Base-by-base conservation (phyloP, 305 asterid species). In the Fraxinus nigra region DNA sequence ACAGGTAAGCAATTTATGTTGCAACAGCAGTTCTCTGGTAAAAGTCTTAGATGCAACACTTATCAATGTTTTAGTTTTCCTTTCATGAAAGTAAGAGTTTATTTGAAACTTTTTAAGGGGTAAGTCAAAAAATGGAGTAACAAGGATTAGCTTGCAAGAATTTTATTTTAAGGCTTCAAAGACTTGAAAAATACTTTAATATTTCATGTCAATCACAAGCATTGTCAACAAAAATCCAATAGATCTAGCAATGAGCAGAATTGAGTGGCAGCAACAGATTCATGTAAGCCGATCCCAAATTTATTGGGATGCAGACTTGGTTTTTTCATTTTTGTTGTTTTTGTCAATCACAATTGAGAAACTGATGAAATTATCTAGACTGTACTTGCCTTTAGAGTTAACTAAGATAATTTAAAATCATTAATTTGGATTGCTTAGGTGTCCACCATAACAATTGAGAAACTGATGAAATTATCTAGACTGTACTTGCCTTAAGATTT, bases 1-100 rank as follows among this genome's bases (percentile, higher is more conserved):
- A 56, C 97, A 92, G 97, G 98, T 90, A 92, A 83, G 88, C 51
- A 33, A 14, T 46, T 61, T 81, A 20, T 40, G 69, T 69, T 56
- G 46, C 78, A 75, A 48, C 59, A 67, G 20, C 28, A 67, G 20
- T 59, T 32, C 74, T 80, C 72, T 76, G 61, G 43, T 75, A 56
- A 38, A 78, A 56, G 79, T 79, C 33, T 16, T 65, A 80, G 51
- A 81, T 80, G 38, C 61, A 13, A 28, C 24, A 18, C 59, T 22
- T 72, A 18, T 33, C 20, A 1, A 13, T 26, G 65, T 16, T 83
- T 67, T 63, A 75, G 3, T 63, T 38, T 69, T 48, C 65, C 22
- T 32, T 43, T 54, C 9, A 13, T 26, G 34, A 26, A 65, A 65
- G 72, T 65, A 65, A 26, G 3, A 65, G 72, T 65, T 56, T 18